Evolutionary conservation across 208 protist species (phyloP), one percentile per base, ranked within the genome.

Genomic region (Leishmania tropica): DNA sequence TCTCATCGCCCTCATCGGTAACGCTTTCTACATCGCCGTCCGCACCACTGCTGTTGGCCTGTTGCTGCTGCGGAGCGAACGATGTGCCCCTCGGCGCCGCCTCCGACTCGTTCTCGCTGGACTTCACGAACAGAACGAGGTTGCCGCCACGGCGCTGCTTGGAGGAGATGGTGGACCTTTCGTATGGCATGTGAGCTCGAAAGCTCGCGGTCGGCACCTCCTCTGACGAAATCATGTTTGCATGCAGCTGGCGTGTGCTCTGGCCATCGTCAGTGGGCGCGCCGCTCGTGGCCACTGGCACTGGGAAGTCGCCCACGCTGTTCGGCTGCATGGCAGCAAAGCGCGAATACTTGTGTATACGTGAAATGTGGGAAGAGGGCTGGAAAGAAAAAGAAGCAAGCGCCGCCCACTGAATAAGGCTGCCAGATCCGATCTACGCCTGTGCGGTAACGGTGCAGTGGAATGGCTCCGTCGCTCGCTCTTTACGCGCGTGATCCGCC

Each of bases 71-170:
- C 19, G 76, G 10, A 35, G 2, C 2, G 11, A 13, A 42, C 37
- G 47, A 51, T 45, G 67, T 37, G 4, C n/a, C 48, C 24, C 78
- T 75, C 21, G 60, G 56, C 37, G 64, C 56, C 19, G 40, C 78
- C 42, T 86, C 83, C 3, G 78, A 82, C 64, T 86, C 83, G 58
- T 76, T 83, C 13, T 86, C 83, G 24, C 76, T 86, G 7, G 83
- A 37, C 78, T 83, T 86, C 15, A 86, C 83, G 37, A 80, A 86
- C 24, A 86, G 54, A 2, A 86, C 83, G 48, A 86, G 74, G 78
- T 86, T 86, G 78, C 78, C 74, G 45, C 74, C 73, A 28, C 78
- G 77, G 40, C 76, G 58, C 62, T 73, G 76, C 83, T 83, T 78
- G 11, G 78, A 83, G 56, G 62, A 79, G 47, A 42, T 42, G 31